These are phyloP conservation scores for Didymosphaeria variabile DNA, from an alignment of 2,329 filamentous ascomycete species.

Conservation along the genomic window DNA sequence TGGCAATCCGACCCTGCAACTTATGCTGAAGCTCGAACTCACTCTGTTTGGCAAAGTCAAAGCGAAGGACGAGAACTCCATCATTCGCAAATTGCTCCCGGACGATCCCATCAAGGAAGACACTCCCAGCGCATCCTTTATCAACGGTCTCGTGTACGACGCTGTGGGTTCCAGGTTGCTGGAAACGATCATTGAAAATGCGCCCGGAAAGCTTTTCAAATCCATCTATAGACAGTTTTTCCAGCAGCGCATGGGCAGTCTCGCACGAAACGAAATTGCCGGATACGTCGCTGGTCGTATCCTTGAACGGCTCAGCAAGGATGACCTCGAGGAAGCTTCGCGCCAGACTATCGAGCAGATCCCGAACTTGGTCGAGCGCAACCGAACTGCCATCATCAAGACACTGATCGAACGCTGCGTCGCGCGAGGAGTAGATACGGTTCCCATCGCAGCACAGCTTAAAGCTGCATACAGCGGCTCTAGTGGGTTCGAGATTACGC, in stretches of 20 bases:
- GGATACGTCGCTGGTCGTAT: constrained; percentile 86
- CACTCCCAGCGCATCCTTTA: constrained; percentile 78
- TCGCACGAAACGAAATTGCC: constrained; percentile 89
- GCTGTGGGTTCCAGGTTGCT: constrained; percentile 87
- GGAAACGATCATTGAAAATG: constrained; percentile 82
- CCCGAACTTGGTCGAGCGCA: constrained; percentile 74
- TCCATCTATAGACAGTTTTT: constrained; percentile 82
- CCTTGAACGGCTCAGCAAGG: constrained; percentile 83
- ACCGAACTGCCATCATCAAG: constrained; percentile 80
- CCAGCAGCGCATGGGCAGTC: constrained; percentile 77
- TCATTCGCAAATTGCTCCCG: constrained; percentile 81
- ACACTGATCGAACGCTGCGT: constrained; percentile 84
- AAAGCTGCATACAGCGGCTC: constrained; percentile 64
- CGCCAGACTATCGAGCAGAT: constrained; percentile 77
- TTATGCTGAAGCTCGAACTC: constrained; percentile 87
- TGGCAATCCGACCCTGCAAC: constrained; percentile 91
- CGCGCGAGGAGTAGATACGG: constrained; percentile 69
- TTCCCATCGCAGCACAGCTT: constrained; percentile 64
- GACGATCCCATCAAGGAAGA: constrained; percentile 79
- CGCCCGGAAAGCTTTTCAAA: constrained; percentile 91
- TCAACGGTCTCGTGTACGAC: constrained; percentile 89
- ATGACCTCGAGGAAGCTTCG: constrained; percentile 80
- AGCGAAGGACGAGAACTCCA: constrained; percentile 70
- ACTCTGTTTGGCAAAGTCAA: constrained; percentile 74
- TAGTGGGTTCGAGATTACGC: constrained; percentile 64